Percentiles rank a stretch among this genome's conserved stretches.
Conservation (phyloP, 331 rosid species). For the Malus hybrid region DNA sequence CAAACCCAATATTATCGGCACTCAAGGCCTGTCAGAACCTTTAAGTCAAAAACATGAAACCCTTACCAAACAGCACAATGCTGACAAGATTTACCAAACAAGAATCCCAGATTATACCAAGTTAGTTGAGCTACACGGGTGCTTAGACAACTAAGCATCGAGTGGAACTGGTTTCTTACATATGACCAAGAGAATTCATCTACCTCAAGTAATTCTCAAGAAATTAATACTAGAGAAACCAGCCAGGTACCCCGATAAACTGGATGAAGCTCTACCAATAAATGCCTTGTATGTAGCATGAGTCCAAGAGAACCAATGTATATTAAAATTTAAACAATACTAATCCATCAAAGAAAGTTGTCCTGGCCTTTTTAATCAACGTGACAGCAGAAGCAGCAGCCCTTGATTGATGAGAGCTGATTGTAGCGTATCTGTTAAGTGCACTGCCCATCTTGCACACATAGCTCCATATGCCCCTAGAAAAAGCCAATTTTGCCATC, state of each 20-base stretch:
- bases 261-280: not conserved
- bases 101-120: not conserved
- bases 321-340: not conserved
- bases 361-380: slow-evolving; percentile 66
- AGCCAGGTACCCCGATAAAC: not conserved
- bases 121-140: too few species aligned
- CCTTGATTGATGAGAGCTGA: slow-evolving; percentile 28
- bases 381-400: slow-evolving; percentile 51
- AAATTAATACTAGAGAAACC: not conserved
- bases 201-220: not conserved
- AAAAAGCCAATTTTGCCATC: slow-evolving; percentile 74
- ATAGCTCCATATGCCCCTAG: slow-evolving; percentile 85
- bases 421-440: slow-evolving; percentile 43
- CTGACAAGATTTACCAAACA: not conserved
- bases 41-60: not conserved
- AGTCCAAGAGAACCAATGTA: not conserved
- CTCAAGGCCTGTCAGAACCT: not conserved
- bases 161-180: not conserved
- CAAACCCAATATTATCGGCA: not conserved
- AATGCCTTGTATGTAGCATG: not conserved
- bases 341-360: slow-evolving; percentile 1
- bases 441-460: slow-evolving; percentile 86
- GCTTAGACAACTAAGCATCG: not conserved
- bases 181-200: not conserved
- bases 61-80: not conserved